Evolutionary conservation across 1,284 basidiomycete genomes (phyloP), one percentile per base, ranked within the genome.

Genomic region (Sporisorium reilianum): DNA sequence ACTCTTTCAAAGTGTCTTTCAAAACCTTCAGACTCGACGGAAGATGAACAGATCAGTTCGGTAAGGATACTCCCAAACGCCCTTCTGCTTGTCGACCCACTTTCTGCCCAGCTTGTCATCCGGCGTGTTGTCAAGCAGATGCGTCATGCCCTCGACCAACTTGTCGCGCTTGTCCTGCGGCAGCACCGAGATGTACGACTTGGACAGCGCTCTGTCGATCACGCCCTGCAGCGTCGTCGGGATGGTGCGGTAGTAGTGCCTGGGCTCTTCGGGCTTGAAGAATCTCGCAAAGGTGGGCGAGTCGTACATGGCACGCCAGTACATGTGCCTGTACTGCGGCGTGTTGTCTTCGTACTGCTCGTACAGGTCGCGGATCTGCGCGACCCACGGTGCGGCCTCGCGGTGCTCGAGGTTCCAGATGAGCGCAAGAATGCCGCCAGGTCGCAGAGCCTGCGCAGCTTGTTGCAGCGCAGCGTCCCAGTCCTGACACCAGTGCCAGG

Each of bases 321-420:
- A 61, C 62, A 73, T 74, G 57, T 79, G 81, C 3, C 81, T 76
- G 68, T 82, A 83, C 48, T 83, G 81, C 3, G 80, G 79, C 2
- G 76, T 67, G 46, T 67, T 68, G 45, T 76, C 76, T 30, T 83
- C 81, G 53, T 73, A 78, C 52, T 49, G 16, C 36, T 83, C 81
- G 61, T 82, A 83, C 4, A 76, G 53, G 38, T 82, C 77, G 18
- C 81, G 58, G 11, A 81, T 61, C n/a, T 75, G 50, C 0, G 68
- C 79, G 0, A 82, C 78, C 81, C 81, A 83, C 2, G 67, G 56
- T 2, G 81, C 81, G 0, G 76, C 78, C 7, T 81, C 77, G 26
- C 78, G 57, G 60, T 82, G 78, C 56, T 83, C 81, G 28, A 83
- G 51, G 59, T 83, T 83, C 81, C 81, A 83, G 32, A 82, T 55